Percentiles rank a stretch among this genome's conserved stretches.
Evolutionary conservation across 495 filamentous ascomycete genomes (phyloP).

Genomic region (Penicillium paxilli): DNA sequence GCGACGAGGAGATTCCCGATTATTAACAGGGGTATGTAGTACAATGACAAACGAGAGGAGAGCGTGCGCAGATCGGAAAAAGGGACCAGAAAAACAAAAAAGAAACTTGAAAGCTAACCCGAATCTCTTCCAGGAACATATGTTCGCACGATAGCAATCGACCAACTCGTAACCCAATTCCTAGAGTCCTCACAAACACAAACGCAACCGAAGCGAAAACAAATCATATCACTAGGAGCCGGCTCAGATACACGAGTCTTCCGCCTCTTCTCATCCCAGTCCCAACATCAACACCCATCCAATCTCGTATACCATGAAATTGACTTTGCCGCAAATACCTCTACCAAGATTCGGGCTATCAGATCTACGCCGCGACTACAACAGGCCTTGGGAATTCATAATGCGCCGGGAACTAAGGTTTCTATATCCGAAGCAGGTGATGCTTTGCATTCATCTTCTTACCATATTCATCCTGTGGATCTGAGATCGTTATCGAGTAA

Average conservation of each 20-base stretch:
- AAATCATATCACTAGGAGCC: conserved; percentile 92
- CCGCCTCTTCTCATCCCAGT: conserved; percentile 57
- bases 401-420: conserved; percentile 19
- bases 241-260: conserved; percentile 90
- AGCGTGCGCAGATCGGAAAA: too few species aligned
- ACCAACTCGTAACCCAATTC: conserved; percentile 73
- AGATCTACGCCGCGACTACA: conserved; percentile 40
- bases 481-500: conserved; percentile 62
- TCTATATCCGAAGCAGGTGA: conserved; percentile 38
- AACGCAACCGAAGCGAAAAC: conserved; percentile 49
- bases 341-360: conserved; percentile 60
- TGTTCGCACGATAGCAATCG: conserved; percentile 84
- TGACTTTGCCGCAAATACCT: conserved; percentile 78
- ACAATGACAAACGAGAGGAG: too few species aligned
- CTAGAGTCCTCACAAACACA: conserved; percentile 39
- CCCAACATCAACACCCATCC: conserved; percentile 7
- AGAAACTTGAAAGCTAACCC: not conserved
- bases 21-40: conserved; percentile 85
- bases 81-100: too few species aligned
- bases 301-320: conserved; percentile 83
- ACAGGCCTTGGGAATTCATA: conserved; percentile 27
- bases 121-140: conserved; percentile 71
- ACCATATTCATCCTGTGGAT: conserved; percentile 81
- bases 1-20: conserved; percentile 70
- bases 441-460: conserved; percentile 48